Evolutionary conservation across 768 basidiomycete genomes (phyloP).

Genomic region (Russula vinacea): DNA sequence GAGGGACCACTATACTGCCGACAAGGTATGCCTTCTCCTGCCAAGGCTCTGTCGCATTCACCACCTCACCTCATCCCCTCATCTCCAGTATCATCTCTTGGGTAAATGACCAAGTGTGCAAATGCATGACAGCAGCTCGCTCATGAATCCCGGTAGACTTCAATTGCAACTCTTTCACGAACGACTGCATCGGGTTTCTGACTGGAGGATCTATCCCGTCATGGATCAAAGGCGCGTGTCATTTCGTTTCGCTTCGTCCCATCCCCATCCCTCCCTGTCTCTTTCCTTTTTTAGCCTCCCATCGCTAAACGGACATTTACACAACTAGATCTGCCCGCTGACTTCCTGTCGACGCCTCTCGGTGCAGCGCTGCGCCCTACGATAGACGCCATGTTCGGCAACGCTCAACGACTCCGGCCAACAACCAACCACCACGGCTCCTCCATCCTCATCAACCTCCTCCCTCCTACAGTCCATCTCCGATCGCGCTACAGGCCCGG

Average conservation of each 20-base stretch:
- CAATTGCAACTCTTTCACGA: slow-evolving; percentile 94
- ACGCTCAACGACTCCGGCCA: background rate
- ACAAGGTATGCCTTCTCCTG: slow-evolving; percentile 57
- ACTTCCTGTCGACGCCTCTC: slow-evolving; percentile 87
- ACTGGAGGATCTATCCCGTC: slow-evolving; percentile 78
- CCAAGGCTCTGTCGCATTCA: background rate
- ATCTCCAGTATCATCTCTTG: slow-evolving; percentile 73
- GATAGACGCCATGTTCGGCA: slow-evolving; percentile 85
- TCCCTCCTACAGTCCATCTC: slow-evolving; percentile 58
- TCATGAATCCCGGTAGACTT: slow-evolving; percentile 53
- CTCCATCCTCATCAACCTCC: background rate
- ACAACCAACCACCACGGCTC: background rate
- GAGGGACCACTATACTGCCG: slow-evolving; percentile 78
- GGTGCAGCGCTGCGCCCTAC: slow-evolving; percentile 83
- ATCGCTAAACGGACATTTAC: background rate
- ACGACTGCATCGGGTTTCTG: slow-evolving; percentile 81
- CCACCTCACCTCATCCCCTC: background rate
- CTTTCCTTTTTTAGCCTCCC: background rate
- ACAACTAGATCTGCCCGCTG: slow-evolving; percentile 63
- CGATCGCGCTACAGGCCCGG: slow-evolving; percentile 42
- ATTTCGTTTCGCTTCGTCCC: too few relatives aligned
- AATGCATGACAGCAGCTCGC: background rate
- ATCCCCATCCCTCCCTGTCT: too few relatives aligned
- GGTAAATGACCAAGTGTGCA: slow-evolving; percentile 41
- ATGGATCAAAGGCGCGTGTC: slow-evolving; percentile 78